phyloP scores from a whole-genome alignment of 257 asterid species.

The Gynochthodes officinalis region DNA sequence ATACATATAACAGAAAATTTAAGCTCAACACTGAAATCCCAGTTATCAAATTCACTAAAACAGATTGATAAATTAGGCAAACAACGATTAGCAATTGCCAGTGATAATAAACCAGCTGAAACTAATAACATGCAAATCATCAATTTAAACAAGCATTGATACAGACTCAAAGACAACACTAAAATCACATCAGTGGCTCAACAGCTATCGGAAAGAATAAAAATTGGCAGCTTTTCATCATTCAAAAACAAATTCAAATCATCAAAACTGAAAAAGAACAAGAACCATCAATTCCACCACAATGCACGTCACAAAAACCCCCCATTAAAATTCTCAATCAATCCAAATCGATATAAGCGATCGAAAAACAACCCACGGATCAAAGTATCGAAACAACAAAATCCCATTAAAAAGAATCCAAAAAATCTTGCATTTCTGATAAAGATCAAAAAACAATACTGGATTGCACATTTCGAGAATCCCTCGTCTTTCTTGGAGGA shows the following conservation, averaged over 20 bases:
- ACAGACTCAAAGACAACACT: background rate
- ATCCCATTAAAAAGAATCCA: conserved; percentile 22
- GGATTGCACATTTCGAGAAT: background rate
- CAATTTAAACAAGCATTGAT: background rate
- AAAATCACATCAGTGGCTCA: conserved; percentile 21
- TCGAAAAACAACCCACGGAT: conserved; percentile 35
- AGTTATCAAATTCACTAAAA: conserved; percentile 19
- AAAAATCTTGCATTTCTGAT: conserved; percentile 17
- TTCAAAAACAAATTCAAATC: conserved; percentile 19
- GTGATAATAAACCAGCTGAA: conserved; percentile 33
- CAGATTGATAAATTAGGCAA: background rate
- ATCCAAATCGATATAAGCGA: conserved; percentile 24
- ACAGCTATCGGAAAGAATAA: conserved; percentile 23
- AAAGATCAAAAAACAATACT: conserved; percentile 10
- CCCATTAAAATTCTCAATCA: conserved; percentile 22
- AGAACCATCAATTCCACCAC: conserved; percentile 32
- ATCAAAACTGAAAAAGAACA: conserved; percentile 21
- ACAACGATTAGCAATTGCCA: conserved; percentile 6
- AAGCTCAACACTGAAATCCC: conserved; percentile 13
- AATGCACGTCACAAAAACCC: conserved; percentile 34
- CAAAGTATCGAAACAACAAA: conserved; percentile 33
- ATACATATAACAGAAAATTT: background rate
- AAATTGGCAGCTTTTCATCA: conserved; percentile 29
- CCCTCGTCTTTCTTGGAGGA: background rate
- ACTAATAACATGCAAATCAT: conserved; percentile 30